phyloP scores from a whole-genome alignment of 495 filamentous ascomycete genomes.

The Talaromyces liani region DNA sequence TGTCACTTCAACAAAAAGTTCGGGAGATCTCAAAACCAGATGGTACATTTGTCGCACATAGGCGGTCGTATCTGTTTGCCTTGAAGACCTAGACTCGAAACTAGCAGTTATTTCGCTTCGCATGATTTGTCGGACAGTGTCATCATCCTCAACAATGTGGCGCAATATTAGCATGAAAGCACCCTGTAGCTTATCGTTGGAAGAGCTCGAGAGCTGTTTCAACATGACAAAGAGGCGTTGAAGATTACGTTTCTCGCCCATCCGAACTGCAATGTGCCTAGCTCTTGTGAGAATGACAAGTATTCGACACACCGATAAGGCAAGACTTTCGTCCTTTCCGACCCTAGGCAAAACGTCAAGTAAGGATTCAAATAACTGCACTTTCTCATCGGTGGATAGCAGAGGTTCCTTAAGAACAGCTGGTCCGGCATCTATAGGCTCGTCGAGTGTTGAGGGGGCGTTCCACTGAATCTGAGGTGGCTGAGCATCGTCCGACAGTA shows the following conservation, averaged over 20 bases:
- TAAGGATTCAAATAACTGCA: constrained; percentile 62
- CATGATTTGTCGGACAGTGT: constrained; percentile 88
- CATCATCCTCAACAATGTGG: constrained; percentile 90
- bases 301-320: constrained; percentile 73
- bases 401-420: constrained; percentile 54
- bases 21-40: constrained; percentile 73
- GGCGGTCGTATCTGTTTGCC: constrained; percentile 57
- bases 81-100: constrained; percentile 57
- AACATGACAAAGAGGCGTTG: constrained; percentile 90
- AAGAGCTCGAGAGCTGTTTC: constrained; percentile 75
- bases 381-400: constrained; percentile 58
- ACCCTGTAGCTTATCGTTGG: constrained; percentile 67
- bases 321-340: constrained; percentile 78
- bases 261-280: constrained; percentile 60
- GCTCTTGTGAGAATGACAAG: constrained; percentile 85
- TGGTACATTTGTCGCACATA: constrained; percentile 77
- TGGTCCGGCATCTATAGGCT: constrained; percentile 32
- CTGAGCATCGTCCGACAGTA: constrained; percentile 80
- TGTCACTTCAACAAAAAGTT: constrained; percentile 84
- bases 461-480: constrained; percentile 70
- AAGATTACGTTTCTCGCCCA: constrained; percentile 83
- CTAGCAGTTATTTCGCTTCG: constrained; percentile 74
- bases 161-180: constrained; percentile 82
- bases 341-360: constrained; percentile 77
- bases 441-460: constrained; percentile 49